A percentile compares a stretch with the other conserved stretches of the same genome.
phyloP scores from a whole-genome alignment of 164 flowering plant genomes.

The Liriodendron chinense region DNA sequence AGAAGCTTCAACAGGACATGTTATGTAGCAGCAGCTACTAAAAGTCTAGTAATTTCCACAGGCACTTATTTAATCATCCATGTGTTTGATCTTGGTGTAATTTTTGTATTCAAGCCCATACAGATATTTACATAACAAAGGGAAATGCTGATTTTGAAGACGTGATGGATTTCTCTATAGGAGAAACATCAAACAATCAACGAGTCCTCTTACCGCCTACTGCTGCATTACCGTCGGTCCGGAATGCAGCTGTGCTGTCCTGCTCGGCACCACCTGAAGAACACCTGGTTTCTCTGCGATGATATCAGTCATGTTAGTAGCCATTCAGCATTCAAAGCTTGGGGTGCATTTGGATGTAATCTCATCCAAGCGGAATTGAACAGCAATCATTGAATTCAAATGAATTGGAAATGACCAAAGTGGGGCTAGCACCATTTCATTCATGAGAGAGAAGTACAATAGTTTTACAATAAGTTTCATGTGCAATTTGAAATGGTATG shows the following conservation, averaged over 20 bases:
- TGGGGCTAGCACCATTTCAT: background rate
- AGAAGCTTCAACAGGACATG: no score
- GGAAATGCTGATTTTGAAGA: no score
- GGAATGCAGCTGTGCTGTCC: slow-evolving; percentile 62
- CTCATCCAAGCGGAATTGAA: background rate
- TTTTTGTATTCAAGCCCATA: background rate
- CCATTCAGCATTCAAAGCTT: background rate
- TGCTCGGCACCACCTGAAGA: slow-evolving; percentile 75
- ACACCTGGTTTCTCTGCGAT: slow-evolving; percentile 86
- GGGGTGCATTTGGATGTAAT: background rate
- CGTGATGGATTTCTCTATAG: no score
- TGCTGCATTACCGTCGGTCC: slow-evolving; percentile 21
- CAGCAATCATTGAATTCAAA: background rate
- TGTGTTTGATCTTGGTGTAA: background rate
- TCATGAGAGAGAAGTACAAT: no score
- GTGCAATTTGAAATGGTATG: no score
- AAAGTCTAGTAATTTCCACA: no score
- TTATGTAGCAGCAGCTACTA: no score
- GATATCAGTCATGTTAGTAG: background rate
- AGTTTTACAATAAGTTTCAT: no score
- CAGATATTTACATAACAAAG: background rate
- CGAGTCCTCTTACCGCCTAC: background rate
- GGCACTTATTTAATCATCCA: background rate
- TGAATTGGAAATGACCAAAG: background rate
- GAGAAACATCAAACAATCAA: background rate